Base-by-base conservation (phyloP, 2,329 filamentous ascomycete species). In the Trichoderma harzianum region DNA sequence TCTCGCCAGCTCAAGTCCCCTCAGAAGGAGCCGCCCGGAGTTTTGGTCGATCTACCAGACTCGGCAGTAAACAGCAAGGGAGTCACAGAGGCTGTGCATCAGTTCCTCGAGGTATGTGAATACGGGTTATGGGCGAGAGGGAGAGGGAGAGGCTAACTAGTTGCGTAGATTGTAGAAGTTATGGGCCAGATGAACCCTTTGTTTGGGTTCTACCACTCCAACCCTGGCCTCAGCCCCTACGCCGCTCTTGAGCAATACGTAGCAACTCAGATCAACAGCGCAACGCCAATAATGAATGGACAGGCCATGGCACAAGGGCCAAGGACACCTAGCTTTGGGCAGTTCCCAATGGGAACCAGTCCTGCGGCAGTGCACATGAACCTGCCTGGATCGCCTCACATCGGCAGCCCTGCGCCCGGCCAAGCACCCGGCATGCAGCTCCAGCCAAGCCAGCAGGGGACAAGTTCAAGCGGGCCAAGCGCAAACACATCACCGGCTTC, bases 381-480 rank as follows among this genome's bases (percentile, higher is more conserved):
- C 76, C 84, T 91, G 5, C 89, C 89, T 32, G 89, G 88, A 18
- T 91, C 89, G 16, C 89, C 89, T 65, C 88, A 89, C 69, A 76
- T 84, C 70, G 86, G 88, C 69, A 91, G 88, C 78, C 90, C 90
- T 10, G 89, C 88, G 21, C 86, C 87, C 16, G 88, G 87, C 18
- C 88, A 90, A 78, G 88, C 89, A 66, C 89, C 89, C 26, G 84
- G 85, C 73, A 92, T 92, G 90, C 88, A 90, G 78, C 82, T 89
- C 73, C 89, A 92, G 78, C 88, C 89, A 74, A 91, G 89, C 78
- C 90, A 91, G 78, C 90, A 92, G 78, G 90, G 90, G 51, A 90
- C 89, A 36, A 89, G 83, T 78, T 91, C 89, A 11, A 89, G 88
- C 78, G 90, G 89, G 2, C 89, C 89, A 7, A 91, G 89, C 77